These are phyloP conservation scores for Elsinoe australis DNA, from an alignment of 2,329 filamentous ascomycete species.

Conservation along the genomic window DNA sequence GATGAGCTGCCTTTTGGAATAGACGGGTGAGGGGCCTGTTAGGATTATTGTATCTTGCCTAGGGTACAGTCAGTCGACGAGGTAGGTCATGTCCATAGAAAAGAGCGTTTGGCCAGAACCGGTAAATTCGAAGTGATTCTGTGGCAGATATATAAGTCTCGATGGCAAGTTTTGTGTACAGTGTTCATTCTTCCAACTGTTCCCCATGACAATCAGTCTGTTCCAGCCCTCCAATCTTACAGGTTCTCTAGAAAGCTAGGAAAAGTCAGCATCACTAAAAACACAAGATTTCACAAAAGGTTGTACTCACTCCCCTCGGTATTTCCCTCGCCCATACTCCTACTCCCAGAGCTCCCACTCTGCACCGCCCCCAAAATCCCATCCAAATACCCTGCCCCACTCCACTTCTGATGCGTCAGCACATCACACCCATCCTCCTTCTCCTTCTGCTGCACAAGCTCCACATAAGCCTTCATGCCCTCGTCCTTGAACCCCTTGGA, in stretches of 20 bases:
- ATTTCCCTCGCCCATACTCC: constrained; percentile 91
- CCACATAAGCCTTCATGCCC: constrained; percentile 97
- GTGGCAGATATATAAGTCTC: too few relatives aligned
- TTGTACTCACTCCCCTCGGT: constrained; percentile 53
- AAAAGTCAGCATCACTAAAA: neutral
- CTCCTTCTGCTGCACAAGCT: constrained; percentile 79
- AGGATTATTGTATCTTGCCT: too few relatives aligned
- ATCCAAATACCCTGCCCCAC: constrained; percentile 68
- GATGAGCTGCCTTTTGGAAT: constrained; percentile 25
- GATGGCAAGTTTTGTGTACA: too few relatives aligned
- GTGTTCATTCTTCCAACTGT: neutral
- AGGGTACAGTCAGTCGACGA: too few relatives aligned
- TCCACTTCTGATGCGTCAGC: constrained; percentile 91
- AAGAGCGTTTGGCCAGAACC: too few relatives aligned
- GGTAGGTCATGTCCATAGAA: too few relatives aligned
- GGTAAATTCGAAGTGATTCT: too few relatives aligned
- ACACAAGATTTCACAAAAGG: too few relatives aligned
- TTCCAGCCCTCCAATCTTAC: too few relatives aligned
- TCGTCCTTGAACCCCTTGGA: constrained; percentile 76
- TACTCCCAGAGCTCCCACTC: constrained; percentile 79
- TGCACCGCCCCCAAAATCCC: constrained; percentile 85
- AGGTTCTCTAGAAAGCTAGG: neutral
- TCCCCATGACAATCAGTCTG: too few relatives aligned
- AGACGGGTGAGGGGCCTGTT: too few relatives aligned
- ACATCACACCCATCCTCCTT: constrained; percentile 88